Evolutionary conservation across 345 rosid genomes (phyloP).

Genomic region (Laguncularia racemosa): DNA sequence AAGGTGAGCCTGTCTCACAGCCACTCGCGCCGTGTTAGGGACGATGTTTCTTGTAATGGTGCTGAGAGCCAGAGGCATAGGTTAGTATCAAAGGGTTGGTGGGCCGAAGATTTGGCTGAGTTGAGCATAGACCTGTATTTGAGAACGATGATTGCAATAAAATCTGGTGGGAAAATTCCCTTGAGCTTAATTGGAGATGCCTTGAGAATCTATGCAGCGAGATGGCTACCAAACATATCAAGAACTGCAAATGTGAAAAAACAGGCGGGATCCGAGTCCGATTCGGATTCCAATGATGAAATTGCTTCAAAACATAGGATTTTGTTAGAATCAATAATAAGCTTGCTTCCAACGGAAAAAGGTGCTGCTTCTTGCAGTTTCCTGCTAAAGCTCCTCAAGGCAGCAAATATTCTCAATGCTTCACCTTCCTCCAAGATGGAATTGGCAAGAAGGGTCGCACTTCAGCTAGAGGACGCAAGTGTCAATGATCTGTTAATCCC

Average conservation of each 20-base stretch:
- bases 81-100: constrained; percentile 61
- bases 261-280: constrained; percentile 43
- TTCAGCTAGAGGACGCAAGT: constrained; percentile 88
- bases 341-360: constrained; percentile 80
- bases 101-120: constrained; percentile 98
- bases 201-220: constrained; percentile 68
- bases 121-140: constrained; percentile 80
- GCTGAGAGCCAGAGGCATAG: constrained; percentile 44
- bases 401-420: constrained; percentile 63
- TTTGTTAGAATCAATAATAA: constrained; percentile 76
- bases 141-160: constrained; percentile 84
- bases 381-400: constrained; percentile 83
- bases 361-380: constrained; percentile 75
- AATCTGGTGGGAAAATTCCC: constrained; percentile 71
- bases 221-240: constrained; percentile 73
- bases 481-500: constrained; percentile 78
- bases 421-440: constrained; percentile 71
- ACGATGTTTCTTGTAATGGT: constrained; percentile 59
- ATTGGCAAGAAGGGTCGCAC: constrained; percentile 67
- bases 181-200: constrained; percentile 70
- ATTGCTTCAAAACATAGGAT: constrained; percentile 53
- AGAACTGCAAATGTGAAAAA: constrained; percentile 31
- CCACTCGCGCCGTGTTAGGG: constrained; percentile 73
- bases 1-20: constrained; percentile 80
- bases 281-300: constrained; percentile 56